Base-by-base conservation (phyloP, 306 rosid species). In the Gynostemma pentaphyllum region DNA sequence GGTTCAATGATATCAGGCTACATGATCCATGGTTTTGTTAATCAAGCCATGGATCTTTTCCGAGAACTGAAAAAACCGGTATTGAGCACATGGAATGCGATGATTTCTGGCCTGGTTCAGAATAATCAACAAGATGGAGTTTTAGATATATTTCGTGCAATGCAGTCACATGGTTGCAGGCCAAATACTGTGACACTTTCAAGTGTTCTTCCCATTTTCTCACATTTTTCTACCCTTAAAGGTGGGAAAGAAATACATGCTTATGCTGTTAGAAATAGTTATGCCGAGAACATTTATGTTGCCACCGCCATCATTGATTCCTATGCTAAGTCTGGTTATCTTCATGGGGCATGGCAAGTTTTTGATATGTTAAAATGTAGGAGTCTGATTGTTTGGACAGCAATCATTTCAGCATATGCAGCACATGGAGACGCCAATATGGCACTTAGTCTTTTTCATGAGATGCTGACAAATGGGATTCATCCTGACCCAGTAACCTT, bases 331-430 rank as follows among this genome's bases (percentile, higher is more conserved):
- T 75, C 81, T 10, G 99, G 99, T 52, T 86, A 69, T 63, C 78
- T 88, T 62, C 51, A 45, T 1, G 79, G 86, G 52, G 95, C 99
- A 45, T 50, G 49, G 14, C 30, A 9, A 45, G 74, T 82, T 73
- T 92, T 86, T 70, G 74, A 79, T 88, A 84, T 70, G 59, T 69
- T 81, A 5, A 73, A 49, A 47, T 45, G 77, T 36, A 79, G 78
- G 75, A 79, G 86, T 69, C 70, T 88, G 72, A 56, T 92, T 50
- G 75, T 78, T 75, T 86, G 90, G 96, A 92, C 90, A 0, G 71
- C 96, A 16, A 81, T 86, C 68, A 92, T 92, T 76, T 82, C 96
- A 7, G 95, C 90, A 21, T 78, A 88, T 69, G 88, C 94, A 44
- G 66, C 83, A 14, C 86, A 88, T 68, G 94, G 99, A 54, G 84